Evolutionary conservation across 1,284 basidiomycete species (phyloP).

Genomic region (Schizopora paradoxa): DNA sequence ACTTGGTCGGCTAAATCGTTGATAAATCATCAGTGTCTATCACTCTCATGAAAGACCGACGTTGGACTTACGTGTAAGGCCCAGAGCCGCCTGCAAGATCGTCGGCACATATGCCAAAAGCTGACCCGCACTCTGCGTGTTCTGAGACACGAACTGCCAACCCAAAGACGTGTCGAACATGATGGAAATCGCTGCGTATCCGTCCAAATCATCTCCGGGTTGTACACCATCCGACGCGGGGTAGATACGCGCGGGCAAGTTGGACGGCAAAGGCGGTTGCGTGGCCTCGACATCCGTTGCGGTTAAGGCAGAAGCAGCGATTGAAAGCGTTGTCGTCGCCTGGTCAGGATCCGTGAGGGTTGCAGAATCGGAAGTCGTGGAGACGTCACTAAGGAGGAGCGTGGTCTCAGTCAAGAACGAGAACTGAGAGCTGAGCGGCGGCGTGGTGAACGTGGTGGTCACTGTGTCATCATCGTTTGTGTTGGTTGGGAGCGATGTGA

Average conservation of each 20-base stretch:
- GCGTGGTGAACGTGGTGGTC: slow-evolving; percentile 2
- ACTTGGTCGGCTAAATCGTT: slow-evolving; percentile 37
- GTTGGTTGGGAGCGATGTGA: slow-evolving; percentile 1
- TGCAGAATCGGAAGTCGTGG: slow-evolving; percentile 23
- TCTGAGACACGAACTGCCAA: slow-evolving; percentile 59
- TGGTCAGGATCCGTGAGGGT: slow-evolving; percentile 55
- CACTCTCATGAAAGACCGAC: slow-evolving; percentile 19
- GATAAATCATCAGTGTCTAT: slow-evolving; percentile 5
- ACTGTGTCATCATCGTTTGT: slow-evolving; percentile 6
- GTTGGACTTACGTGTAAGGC: slow-evolving; percentile 39
- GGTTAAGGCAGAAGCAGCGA: slow-evolving; percentile 22
- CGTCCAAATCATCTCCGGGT: slow-evolving; percentile 28
- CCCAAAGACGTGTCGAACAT: slow-evolving; percentile 51
- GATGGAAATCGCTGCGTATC: slow-evolving; percentile 47
- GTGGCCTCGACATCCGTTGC: slow-evolving; percentile 30
- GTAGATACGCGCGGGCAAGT: slow-evolving; percentile 55
- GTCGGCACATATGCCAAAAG: slow-evolving; percentile 56
- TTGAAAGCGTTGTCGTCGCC: slow-evolving; percentile 37
- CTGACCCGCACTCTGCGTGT: slow-evolving; percentile 43
- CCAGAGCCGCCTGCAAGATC: slow-evolving; percentile 46
- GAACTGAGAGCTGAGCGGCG: slow-evolving; percentile 24
- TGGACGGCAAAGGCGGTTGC: slow-evolving; percentile 44
- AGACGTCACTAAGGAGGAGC: slow-evolving; percentile 35
- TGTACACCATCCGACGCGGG: slow-evolving; percentile 33
- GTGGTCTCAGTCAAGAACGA: slow-evolving; percentile 37